Percentiles rank a stretch among this genome's conserved stretches.
Conservation (phyloP, 768 basidiomycete species). For the Steccherinum ochraceum region DNA sequence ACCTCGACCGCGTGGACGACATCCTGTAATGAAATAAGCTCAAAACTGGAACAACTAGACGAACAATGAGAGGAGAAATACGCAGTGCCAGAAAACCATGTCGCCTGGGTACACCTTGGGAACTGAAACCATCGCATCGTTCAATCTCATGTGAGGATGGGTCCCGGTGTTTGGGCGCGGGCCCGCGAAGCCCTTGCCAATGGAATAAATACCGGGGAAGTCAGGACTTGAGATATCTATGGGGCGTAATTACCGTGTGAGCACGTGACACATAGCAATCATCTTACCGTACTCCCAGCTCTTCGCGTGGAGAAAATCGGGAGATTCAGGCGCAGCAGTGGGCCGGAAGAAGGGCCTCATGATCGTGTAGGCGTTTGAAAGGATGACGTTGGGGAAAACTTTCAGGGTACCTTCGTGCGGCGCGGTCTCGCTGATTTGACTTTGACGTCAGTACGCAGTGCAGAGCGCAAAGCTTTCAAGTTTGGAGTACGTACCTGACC, state of each 20-base stretch:
- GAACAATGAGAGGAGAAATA: constrained; percentile 15
- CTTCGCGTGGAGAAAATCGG: constrained; percentile 20
- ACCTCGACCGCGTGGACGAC: constrained; percentile 40
- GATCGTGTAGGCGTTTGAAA: constrained; percentile 68
- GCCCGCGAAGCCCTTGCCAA: constrained; percentile 23
- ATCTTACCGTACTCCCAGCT: constrained; percentile 20
- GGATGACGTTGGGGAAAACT: constrained; percentile 59
- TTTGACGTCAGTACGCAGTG: no score
- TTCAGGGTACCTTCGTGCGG: constrained; percentile 64
- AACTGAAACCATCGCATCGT: constrained; percentile 61
- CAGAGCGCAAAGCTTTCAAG: background rate
- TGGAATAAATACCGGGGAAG: constrained; percentile 27
- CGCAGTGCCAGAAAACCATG: constrained; percentile 75
- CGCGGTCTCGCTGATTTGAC: constrained; percentile 55
- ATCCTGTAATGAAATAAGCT: constrained; percentile 24
- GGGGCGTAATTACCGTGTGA: background rate
- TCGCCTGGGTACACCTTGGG: constrained; percentile 73
- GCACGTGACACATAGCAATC: background rate
- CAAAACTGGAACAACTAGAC: background rate
- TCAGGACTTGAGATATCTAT: constrained; percentile 24
- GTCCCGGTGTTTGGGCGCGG: constrained; percentile 45
- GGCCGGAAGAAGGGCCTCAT: constrained; percentile 73
- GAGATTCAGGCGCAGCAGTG: constrained; percentile 22
- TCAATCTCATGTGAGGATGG: constrained; percentile 65
- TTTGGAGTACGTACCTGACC: constrained; percentile 39